Percentiles rank a stretch among this genome's conserved stretches.
Evolutionary conservation across 192 early-diverging fungal genomes (phyloP).

Genomic region (Podila epicladia): DNA sequence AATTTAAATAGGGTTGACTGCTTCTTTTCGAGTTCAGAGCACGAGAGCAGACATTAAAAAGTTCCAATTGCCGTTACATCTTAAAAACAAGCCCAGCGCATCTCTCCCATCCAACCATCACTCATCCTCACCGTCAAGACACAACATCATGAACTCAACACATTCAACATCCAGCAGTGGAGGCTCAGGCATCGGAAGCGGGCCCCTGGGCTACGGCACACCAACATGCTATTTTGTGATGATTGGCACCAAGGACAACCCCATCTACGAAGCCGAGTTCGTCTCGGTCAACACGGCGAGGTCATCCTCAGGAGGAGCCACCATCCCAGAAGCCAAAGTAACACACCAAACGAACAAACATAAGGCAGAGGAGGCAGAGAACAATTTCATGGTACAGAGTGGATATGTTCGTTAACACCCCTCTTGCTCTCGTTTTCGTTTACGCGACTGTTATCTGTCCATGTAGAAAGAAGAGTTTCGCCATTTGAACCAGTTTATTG

Average conservation of each 20-base stretch:
- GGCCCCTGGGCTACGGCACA: slow-evolving; percentile 15
- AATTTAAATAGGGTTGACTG: not conserved
- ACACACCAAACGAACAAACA: not conserved
- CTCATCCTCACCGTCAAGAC: not conserved
- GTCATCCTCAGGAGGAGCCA: slow-evolving; percentile 53
- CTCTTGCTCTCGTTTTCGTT: not conserved
- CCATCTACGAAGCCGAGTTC: slow-evolving; percentile 95
- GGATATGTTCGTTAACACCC: too few species aligned
- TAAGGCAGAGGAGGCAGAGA: not conserved
- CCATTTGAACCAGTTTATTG: slow-evolving; percentile 96
- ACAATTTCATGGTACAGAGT: not conserved
- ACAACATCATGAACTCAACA: slow-evolving; percentile 27
- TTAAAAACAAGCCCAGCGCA: not conserved
- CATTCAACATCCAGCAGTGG: slow-evolving; percentile 47
- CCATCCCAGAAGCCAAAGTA: slow-evolving; percentile 51
- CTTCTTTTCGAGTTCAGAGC: not conserved
- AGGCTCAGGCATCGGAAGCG: slow-evolving; percentile 46
- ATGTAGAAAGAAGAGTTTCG: slow-evolving; percentile 79
- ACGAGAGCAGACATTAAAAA: too few species aligned
- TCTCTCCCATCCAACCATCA: not conserved
- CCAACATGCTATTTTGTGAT: slow-evolving; percentile 89
- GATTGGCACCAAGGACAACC: slow-evolving; percentile 94
- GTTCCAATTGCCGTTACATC: too few species aligned
- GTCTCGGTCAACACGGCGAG: slow-evolving; percentile 53
- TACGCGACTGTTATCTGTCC: slow-evolving; percentile 2